These are phyloP conservation scores for Brasilioporus rufonigricans DNA, from an alignment of 768 basidiomycete genomes.

Conservation along the genomic window DNA sequence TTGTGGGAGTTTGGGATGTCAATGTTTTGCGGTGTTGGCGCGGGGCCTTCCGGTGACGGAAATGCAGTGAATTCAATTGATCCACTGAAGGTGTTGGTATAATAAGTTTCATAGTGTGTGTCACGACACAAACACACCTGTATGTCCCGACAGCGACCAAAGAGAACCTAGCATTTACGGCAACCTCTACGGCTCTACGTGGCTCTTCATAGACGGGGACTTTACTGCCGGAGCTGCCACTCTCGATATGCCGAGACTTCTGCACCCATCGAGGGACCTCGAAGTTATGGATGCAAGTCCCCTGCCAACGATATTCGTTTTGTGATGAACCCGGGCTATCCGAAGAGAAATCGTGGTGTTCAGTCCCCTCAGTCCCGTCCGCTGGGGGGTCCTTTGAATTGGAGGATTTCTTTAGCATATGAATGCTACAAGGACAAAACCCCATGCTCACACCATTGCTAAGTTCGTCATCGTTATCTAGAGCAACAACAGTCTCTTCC, in stretches of 20 bases:
- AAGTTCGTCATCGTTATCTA: conserved; percentile 47
- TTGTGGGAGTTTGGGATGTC: conserved; percentile 62
- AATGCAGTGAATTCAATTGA: conserved; percentile 65
- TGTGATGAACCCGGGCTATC: conserved; percentile 8
- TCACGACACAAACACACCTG: conserved; percentile 41
- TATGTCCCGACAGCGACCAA: conserved; percentile 76
- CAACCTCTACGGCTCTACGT: conserved; percentile 58
- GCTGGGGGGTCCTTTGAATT: conserved; percentile 9
- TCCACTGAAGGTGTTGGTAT: conserved; percentile 43
- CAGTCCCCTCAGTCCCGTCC: conserved; percentile 3
- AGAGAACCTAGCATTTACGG: conserved; percentile 79
- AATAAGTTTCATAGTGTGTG: neutral
- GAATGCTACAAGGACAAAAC: neutral
- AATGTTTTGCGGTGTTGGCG: conserved; percentile 60
- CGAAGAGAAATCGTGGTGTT: conserved; percentile 1
- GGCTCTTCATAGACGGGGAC: conserved; percentile 57
- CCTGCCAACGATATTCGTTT: conserved; percentile 52
- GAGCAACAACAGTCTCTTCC: conserved; percentile 1
- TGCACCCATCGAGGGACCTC: conserved; percentile 76
- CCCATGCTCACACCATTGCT: conserved; percentile 41
- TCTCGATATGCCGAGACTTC: conserved; percentile 62
- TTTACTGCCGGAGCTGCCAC: conserved; percentile 35
- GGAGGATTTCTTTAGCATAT: conserved; percentile 2
- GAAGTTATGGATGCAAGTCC: conserved; percentile 78
- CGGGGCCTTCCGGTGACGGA: conserved; percentile 57